A percentile compares a stretch with the other conserved stretches of the same genome.
Evolutionary conservation across 2,329 filamentous ascomycete genomes (phyloP).

Genomic region (Hortaea sp.): DNA sequence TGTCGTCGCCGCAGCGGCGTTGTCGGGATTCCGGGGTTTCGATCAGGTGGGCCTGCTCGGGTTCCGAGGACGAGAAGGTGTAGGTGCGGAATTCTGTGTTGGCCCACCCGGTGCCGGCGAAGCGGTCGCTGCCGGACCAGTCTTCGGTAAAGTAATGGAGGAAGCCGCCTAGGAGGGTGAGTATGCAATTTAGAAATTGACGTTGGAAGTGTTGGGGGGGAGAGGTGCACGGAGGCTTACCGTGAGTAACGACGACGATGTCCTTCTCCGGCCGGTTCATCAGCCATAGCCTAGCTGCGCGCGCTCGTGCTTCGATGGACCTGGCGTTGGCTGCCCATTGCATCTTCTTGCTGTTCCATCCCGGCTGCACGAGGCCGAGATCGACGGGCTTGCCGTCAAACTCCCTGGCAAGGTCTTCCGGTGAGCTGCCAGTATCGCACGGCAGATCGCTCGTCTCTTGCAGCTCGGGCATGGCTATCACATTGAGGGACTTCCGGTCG

Average conservation of each 20-base stretch:
- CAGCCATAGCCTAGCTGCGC: conserved; percentile 51
- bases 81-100: conserved; percentile 67
- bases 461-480: conserved; percentile 61
- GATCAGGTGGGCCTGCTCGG: conserved; percentile 20
- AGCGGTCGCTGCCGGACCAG: conserved; percentile 51
- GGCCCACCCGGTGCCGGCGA: conserved; percentile 56
- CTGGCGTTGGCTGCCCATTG: conserved; percentile 35
- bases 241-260: conserved; percentile 70
- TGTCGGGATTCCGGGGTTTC: conserved; percentile 25
- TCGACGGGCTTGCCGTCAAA: conserved; percentile 56
- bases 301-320: conserved; percentile 52
- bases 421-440: conserved; percentile 63
- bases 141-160: conserved; percentile 79
- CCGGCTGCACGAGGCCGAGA: conserved; percentile 44
- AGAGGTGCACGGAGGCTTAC: conserved; percentile 25
- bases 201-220: not conserved
- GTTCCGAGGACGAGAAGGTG: conserved; percentile 43
- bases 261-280: conserved; percentile 47
- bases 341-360: conserved; percentile 61
- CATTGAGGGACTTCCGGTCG: conserved; percentile 34
- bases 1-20: conserved; percentile 17
- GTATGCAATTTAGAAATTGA: too few relatives aligned
- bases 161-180: conserved; percentile 42
- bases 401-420: conserved; percentile 46
- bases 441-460: conserved; percentile 69